These are phyloP conservation scores for Tilletiaria anomala DNA, from an alignment of 1,284 basidiomycete species.

Conservation along the genomic window DNA sequence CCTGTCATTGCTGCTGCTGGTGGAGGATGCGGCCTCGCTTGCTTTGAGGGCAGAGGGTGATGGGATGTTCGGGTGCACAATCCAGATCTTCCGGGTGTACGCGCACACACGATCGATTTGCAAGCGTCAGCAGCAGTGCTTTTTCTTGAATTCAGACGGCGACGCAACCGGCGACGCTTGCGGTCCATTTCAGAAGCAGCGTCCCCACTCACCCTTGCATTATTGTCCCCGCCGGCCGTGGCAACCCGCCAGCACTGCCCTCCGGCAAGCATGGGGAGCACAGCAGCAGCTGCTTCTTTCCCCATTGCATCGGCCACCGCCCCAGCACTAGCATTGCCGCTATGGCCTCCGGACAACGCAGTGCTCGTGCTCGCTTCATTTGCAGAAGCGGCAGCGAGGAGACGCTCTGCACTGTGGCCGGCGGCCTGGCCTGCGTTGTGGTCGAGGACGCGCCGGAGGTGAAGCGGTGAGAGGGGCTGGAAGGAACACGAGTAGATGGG, in stretches of 20 bases:
- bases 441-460: constrained; percentile 30
- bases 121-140: no score
- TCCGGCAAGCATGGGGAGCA: constrained; percentile 33
- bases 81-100: constrained; percentile 18
- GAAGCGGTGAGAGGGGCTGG: constrained; percentile 25
- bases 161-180: constrained; percentile 5
- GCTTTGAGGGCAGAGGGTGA: constrained; percentile 40
- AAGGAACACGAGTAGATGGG: constrained; percentile 37
- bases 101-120: neutral
- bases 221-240: constrained; percentile 91
- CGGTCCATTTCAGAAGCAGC: no score
- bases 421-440: constrained; percentile 31
- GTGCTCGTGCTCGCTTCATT: no score
- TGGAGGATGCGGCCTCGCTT: no score
- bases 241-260: constrained; percentile 65
- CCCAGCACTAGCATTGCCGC: no score
- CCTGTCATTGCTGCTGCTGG: constrained; percentile 49
- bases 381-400: no score
- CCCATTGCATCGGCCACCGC: no score
- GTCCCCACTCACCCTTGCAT: constrained; percentile 63
- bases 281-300: no score
- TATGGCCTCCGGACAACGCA: no score
- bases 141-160: neutral
- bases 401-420: neutral
- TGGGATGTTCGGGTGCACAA: constrained; percentile 37